Conservation (phyloP, 805 yeast species). For the Yueomyces sinensis region DNA sequence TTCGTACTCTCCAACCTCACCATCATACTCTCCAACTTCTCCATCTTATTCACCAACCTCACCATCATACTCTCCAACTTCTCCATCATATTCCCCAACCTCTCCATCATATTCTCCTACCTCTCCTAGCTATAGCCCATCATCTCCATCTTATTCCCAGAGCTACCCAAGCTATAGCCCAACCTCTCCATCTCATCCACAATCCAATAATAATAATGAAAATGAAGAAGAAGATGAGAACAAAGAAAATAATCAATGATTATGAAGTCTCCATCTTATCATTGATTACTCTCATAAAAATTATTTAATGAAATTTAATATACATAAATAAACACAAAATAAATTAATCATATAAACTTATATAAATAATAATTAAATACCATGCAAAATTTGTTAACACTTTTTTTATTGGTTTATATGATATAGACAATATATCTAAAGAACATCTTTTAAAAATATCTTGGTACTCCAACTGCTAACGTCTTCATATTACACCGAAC, state of each 20-base stretch:
- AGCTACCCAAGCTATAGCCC: constrained; percentile 45
- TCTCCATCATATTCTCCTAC: constrained; percentile 43
- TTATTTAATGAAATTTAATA: too few relatives aligned
- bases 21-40: constrained; percentile 65
- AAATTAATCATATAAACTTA: too few relatives aligned
- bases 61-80: constrained; percentile 48
- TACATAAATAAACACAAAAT: too few relatives aligned
- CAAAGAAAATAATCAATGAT: constrained; percentile 3
- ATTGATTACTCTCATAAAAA: neutral
- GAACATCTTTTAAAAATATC: too few relatives aligned
- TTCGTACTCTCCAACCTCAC: constrained; percentile 54
- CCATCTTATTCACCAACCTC: constrained; percentile 46
- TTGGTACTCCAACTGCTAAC: too few relatives aligned
- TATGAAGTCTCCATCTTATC: neutral
- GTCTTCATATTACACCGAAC: too few relatives aligned
- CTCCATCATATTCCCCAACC: constrained; percentile 43
- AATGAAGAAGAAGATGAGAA: constrained; percentile 8
- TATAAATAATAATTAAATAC: too few relatives aligned
- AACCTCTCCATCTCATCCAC: constrained; percentile 34
- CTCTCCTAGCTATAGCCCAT: constrained; percentile 41
- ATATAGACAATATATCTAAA: too few relatives aligned
- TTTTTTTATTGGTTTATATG: too few relatives aligned
- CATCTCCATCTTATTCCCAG: constrained; percentile 54
- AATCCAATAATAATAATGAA: constrained; percentile 25
- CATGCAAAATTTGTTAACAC: too few relatives aligned